These are phyloP conservation scores for Wickerhamiella musiphila DNA, from an alignment of 805 yeast species.

Conservation along the genomic window DNA sequence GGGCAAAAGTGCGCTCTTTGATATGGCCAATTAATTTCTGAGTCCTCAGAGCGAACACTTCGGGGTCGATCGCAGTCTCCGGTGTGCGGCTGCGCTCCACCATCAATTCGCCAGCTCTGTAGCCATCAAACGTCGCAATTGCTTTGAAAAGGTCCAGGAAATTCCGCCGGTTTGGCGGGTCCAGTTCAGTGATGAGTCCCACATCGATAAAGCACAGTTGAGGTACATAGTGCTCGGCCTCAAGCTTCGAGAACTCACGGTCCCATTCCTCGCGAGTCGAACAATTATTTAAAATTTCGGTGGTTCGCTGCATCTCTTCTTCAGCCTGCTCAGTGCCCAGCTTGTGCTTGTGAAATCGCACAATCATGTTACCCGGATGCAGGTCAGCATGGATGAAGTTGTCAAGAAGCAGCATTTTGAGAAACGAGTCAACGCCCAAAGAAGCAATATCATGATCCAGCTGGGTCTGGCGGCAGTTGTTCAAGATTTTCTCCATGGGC, in stretches of 20 bases:
- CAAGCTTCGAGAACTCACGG: constrained; percentile 28
- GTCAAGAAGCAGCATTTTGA: constrained; percentile 82
- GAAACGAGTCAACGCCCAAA: constrained; percentile 75
- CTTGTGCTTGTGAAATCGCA: constrained; percentile 37
- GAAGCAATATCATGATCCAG: constrained; percentile 44
- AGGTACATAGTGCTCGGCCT: constrained; percentile 50
- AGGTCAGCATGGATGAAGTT: constrained; percentile 93
- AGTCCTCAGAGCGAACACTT: constrained; percentile 73
- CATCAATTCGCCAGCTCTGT: constrained; percentile 88
- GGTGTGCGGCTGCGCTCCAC: constrained; percentile 90
- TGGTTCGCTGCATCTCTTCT: constrained; percentile 14
- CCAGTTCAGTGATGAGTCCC: constrained; percentile 83
- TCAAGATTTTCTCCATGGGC: constrained; percentile 57
- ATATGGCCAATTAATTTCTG: constrained; percentile 67
- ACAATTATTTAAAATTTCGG: constrained; percentile 14
- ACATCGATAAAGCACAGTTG: constrained; percentile 85
- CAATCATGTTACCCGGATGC: constrained; percentile 90
- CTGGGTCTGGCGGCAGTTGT: constrained; percentile 17
- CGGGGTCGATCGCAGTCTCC: constrained; percentile 70
- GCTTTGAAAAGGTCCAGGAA: constrained; percentile 82
- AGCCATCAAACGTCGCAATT: constrained; percentile 82
- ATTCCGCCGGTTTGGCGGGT: constrained; percentile 58
- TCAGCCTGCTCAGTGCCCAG: constrained; percentile 7
- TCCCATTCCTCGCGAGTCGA: constrained; percentile 28
- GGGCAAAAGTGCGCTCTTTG: constrained; percentile 73